Base-by-base conservation (phyloP, 2,329 filamentous ascomycete species). In the Fusarium albosuccineum region DNA sequence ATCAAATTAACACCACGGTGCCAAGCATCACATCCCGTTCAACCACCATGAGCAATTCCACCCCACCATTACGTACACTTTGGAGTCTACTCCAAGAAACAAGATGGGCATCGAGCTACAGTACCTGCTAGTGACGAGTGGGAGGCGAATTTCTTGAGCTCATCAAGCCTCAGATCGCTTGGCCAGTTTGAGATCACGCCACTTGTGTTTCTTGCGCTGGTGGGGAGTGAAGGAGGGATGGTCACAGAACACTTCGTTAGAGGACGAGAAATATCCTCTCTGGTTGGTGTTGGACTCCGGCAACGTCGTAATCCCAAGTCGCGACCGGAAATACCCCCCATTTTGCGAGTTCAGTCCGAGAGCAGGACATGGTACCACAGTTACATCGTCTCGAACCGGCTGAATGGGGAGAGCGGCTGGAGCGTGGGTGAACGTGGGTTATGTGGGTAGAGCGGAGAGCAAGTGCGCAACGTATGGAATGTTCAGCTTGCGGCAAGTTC, bases 1-100 rank as follows among this genome's bases (percentile, higher is more conserved):
- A 73, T 73, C 71, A 62, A 68, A 74, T 73, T 64, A 64, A 67
- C 51, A 26, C 34, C 41, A 13, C 22, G n/a, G 58, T 26, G 22
- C 16, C 29, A 50, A 22, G 45, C 37, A 49, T 60, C 44, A 29
- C 36, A 34, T 44, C 49, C 41, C 11, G 16, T 9, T 41, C 9
- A 17, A 41, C 13, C n/a, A 49, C 34, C 53, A 57, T 34, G 34
- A 22, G 27, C 36, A 9, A 29, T 52, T 54, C 40, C 54, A 54
- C 48, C 56, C 52, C 34, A 30, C 61, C 48, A 54, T 68, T 64
- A 62, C 50, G 56, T 61, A 62, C 64, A 61, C 58, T 29, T 60
- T 50, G 60, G 63, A 59, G 63, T 59, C 56, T 59, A 34, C 42
- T 46, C 22, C 22, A 22, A 22, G 22, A 22, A 22, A 22, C 56